These are phyloP conservation scores for Avena atlantica DNA, from an alignment of 176 grass and related monocot species.

Conservation along the genomic window DNA sequence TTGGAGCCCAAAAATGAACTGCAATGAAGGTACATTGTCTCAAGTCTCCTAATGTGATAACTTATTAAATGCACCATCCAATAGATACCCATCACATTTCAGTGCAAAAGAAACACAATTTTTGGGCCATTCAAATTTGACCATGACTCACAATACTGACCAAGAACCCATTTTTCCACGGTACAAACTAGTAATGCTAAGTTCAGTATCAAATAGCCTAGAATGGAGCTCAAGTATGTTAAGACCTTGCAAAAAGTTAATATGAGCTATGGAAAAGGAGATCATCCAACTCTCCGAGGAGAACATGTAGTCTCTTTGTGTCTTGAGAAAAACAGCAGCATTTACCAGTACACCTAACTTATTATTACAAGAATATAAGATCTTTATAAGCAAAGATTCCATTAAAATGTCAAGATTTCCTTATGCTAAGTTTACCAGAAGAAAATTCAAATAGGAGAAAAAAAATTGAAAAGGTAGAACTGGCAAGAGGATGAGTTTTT, in stretches of 20 bases:
- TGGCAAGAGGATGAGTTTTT: neutral
- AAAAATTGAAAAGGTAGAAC: neutral
- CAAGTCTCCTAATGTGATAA: neutral
- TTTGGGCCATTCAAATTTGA: neutral
- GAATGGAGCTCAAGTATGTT: neutral
- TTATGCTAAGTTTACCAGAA: neutral
- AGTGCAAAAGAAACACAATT: neutral
- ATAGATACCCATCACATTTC: conserved; percentile 25
- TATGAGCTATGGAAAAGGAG: neutral
- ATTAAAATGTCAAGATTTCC: neutral
- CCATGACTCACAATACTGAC: conserved; percentile 1
- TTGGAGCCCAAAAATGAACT: conserved; percentile 97
- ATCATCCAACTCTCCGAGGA: neutral
- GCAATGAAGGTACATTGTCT: conserved; percentile 24
- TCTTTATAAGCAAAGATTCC: neutral
- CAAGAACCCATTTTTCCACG: conserved; percentile 14
- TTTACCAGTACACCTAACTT: conserved; percentile 23
- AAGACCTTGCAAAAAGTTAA: neutral
- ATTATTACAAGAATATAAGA: neutral
- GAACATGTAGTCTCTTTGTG: neutral
- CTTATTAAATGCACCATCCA: conserved; percentile 5
- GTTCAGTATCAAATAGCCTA: neutral
- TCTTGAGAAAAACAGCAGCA: neutral
- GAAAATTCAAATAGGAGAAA: neutral
- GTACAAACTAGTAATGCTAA: neutral